Conservation (phyloP, 768 basidiomycete species). For the Lyophyllum semitale region DNA sequence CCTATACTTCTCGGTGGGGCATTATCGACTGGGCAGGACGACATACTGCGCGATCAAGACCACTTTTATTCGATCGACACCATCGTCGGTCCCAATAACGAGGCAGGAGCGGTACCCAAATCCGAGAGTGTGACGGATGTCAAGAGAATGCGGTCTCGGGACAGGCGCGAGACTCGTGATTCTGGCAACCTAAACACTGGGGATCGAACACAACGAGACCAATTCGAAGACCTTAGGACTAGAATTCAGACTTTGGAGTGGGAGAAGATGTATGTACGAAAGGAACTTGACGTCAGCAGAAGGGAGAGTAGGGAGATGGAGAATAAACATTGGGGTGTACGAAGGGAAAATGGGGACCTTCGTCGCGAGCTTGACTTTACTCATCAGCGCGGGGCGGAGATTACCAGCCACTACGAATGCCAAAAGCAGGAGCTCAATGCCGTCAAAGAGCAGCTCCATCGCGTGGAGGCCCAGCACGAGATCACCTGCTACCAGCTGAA, state of each 20-base stretch:
- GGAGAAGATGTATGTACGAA: background rate
- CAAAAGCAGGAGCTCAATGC: conserved; percentile 4
- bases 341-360: no score
- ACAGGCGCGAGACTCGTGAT: background rate
- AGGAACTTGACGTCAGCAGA: background rate
- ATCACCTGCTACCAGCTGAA: conserved; percentile 8
- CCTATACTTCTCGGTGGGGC: no score
- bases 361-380: background rate
- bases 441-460: conserved; percentile 8
- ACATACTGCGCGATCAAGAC: no score
- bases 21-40: no score
- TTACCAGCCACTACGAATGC: background rate
- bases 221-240: background rate
- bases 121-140: no score
- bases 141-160: background rate
- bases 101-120: no score
- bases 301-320: no score
- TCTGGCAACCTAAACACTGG: background rate
- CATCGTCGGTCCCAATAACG: no score
- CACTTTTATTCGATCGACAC: no score
- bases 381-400: background rate
- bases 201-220: background rate
- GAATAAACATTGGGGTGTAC: background rate
- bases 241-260: background rate
- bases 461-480: conserved; percentile 9